A percentile compares a stretch with the other conserved stretches of the same genome.
These are phyloP conservation scores for Oidiodendron maius DNA, from an alignment of 495 filamentous ascomycete genomes.

Conservation along the genomic window DNA sequence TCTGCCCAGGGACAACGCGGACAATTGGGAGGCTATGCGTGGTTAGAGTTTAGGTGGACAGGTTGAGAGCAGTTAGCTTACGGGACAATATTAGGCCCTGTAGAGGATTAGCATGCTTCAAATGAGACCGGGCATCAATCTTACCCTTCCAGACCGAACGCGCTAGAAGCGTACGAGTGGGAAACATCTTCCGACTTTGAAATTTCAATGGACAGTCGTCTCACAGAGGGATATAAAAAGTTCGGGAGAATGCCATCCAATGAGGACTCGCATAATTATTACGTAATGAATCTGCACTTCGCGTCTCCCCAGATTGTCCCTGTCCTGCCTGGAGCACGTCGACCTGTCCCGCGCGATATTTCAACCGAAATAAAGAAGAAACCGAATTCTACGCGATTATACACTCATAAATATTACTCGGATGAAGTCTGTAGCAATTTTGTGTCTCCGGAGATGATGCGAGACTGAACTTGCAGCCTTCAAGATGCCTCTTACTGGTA, in stretches of 20 bases:
- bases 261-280: too few relatives aligned
- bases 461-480: background rate
- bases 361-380: background rate
- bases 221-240: too few relatives aligned
- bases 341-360: background rate
- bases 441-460: background rate
- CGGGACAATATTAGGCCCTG: slow-evolving; percentile 70
- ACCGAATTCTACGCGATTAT: background rate
- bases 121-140: background rate
- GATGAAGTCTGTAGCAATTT: background rate
- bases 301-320: background rate
- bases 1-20: slow-evolving; percentile 55
- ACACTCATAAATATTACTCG: background rate
- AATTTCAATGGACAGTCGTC: too few relatives aligned
- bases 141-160: slow-evolving; percentile 76
- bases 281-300: too few relatives aligned
- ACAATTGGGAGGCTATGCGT: slow-evolving; percentile 53
- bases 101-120: slow-evolving; percentile 6
- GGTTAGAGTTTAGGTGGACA: background rate
- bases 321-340: background rate
- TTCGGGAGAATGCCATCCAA: too few relatives aligned
- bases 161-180: slow-evolving; percentile 51
- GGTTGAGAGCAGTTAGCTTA: slow-evolving; percentile 29
- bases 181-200: slow-evolving; percentile 58
- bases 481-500: slow-evolving; percentile 18